Evolutionary conservation across 345 rosid species (phyloP), one percentile per base, ranked within the genome.

Genomic region (Anacardium occidentale): DNA sequence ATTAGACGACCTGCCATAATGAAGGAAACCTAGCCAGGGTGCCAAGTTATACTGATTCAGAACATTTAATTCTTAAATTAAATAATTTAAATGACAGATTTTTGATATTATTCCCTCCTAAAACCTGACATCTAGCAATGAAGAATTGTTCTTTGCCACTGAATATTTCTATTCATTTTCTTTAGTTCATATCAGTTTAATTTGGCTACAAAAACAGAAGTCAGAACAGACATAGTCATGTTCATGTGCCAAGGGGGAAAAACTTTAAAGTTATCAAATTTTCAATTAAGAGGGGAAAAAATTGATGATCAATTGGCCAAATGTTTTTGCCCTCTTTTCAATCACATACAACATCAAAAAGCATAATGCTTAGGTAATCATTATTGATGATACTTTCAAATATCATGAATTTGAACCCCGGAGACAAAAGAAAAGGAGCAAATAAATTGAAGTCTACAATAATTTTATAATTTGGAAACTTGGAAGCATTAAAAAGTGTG

Each of bases 401-500:
- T n/a, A n/a, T 37, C 8, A 65, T 47, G 24, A 62, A 8, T 64
- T 5, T 7, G 68, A 64, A 45, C 55, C 55, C 21, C 53, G 15
- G 8, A 50, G 15, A n/a, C 47, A 24, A 13, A 47, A 64, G 50
- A 22, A 17, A 12, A 21, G 18, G 14, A 34, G n/a, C 24, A 7
- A 29, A 11, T 18, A n/a, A 11, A 12, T 53, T 37, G 42, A 9
- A 37, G 7, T 5, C 42, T 37, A 7, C 42, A 37, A 6, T 37
- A 37, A 37, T 37, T 37, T 37, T 9, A 37, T 37, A 37, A 7
- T 37, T 6, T 29, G 32, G 32, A 29, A 29, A 29, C 56, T 24
- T 32, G 72, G 40, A 64, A 59, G 58, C 25, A 42, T 45, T 25
- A 52, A 20, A n/a, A 53, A 50, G 29, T 68, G 53, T 12, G 25